These are phyloP conservation scores for Physocladia obscura DNA, from an alignment of 192 early-diverging fungal species.

Conservation along the genomic window DNA sequence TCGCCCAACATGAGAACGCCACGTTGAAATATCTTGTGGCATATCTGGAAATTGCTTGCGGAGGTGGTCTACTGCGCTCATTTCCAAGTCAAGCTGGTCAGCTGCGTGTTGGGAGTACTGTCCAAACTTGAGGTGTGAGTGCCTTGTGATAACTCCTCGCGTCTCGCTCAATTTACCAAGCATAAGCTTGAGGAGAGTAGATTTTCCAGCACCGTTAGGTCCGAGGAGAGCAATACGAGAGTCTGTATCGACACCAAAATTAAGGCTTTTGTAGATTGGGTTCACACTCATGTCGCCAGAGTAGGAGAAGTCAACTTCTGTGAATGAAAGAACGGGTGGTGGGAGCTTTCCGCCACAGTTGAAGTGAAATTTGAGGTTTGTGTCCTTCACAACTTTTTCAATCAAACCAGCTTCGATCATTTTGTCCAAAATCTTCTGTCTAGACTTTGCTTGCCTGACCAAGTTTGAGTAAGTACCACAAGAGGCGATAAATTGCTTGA, in stretches of 20 bases:
- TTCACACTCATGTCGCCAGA: conserved; percentile 74
- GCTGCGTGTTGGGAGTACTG: conserved; percentile 97
- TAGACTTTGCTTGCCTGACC: conserved; percentile 96
- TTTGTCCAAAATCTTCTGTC: conserved; percentile 99
- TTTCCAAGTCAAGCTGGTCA: conserved; percentile 89
- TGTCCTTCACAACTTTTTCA: conserved; percentile 83
- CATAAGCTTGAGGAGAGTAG: conserved; percentile 98
- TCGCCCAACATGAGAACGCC: conserved; percentile 87
- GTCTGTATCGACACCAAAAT: conserved; percentile 96
- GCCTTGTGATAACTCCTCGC: conserved; percentile 80
- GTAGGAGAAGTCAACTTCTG: conserved; percentile 92
- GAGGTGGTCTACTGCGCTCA: conserved; percentile 89
- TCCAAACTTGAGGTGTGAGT: conserved; percentile 90
- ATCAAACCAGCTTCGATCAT: conserved; percentile 98
- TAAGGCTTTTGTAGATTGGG: conserved; percentile 84
- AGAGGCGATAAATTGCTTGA: conserved; percentile 97
- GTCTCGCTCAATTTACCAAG: conserved; percentile 81
- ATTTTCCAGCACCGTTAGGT: conserved; percentile 84
- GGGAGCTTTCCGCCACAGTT: conserved; percentile 83
- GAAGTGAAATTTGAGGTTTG: conserved; percentile 85
- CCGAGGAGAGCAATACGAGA: conserved; percentile 97
- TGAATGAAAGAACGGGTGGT: conserved; percentile 91
- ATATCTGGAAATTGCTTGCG: conserved; percentile 78
- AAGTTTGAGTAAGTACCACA: conserved; percentile 99
- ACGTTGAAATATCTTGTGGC: conserved; percentile 80